Evolutionary conservation across 768 basidiomycete species (phyloP).

Genomic region (Mycena latifolia): DNA sequence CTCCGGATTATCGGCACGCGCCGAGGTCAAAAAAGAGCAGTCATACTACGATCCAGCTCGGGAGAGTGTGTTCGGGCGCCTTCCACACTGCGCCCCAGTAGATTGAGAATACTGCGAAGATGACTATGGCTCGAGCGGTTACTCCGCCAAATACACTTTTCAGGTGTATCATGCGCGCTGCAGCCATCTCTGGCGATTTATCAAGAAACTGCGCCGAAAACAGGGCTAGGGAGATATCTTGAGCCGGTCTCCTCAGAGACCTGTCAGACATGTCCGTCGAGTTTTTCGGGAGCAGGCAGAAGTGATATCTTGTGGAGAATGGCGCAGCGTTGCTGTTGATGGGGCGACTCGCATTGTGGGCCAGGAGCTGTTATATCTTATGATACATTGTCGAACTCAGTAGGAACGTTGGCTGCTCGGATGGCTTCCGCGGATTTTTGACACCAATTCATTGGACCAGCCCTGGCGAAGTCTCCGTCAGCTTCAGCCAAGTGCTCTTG

Average conservation of each 20-base stretch:
- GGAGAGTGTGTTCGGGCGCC: conserved; percentile 46
- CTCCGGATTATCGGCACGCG: conserved; percentile 41
- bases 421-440: too few relatives aligned
- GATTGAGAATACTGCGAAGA: conserved; percentile 62
- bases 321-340: too few relatives aligned
- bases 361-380: too few relatives aligned
- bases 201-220: conserved; percentile 40
- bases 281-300: too few relatives aligned
- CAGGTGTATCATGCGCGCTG: conserved; percentile 54
- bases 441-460: too few relatives aligned
- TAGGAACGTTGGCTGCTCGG: too few relatives aligned
- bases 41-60: conserved; percentile 47
- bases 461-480: too few relatives aligned
- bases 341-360: too few relatives aligned
- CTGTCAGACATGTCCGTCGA: too few relatives aligned
- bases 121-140: conserved; percentile 48
- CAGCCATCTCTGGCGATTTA: conserved; percentile 31
- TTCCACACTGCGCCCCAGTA: conserved; percentile 70
- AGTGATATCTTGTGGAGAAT: too few relatives aligned
- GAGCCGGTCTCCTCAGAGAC: background rate
- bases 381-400: too few relatives aligned
- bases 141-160: conserved; percentile 52
- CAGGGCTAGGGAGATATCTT: background rate
- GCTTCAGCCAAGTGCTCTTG: too few relatives aligned
- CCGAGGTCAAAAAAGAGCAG: background rate